These are phyloP conservation scores for Epichloe sibirici DNA, from an alignment of 2,329 filamentous ascomycete genomes.

Conservation along the genomic window DNA sequence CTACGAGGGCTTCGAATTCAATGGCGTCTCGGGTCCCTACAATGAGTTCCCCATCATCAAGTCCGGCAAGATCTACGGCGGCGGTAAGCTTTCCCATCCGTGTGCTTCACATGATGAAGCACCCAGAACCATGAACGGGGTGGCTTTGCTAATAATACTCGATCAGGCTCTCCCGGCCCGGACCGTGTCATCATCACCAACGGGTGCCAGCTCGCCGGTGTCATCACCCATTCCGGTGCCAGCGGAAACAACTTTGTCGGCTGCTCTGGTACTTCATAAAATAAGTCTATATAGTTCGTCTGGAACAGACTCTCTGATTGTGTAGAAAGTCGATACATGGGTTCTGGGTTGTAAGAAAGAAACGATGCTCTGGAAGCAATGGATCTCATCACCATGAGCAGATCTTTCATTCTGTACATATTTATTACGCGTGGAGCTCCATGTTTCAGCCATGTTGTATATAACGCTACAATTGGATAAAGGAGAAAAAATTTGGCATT, in stretches of 20 bases:
- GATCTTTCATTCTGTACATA: not conserved
- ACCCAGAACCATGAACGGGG: not conserved
- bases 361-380: not conserved
- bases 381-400: not conserved
- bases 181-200: slow-evolving; percentile 52
- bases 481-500: not conserved
- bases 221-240: slow-evolving; percentile 60
- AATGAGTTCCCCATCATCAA: slow-evolving; percentile 27
- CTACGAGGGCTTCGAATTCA: slow-evolving; percentile 25
- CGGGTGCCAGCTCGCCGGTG: slow-evolving; percentile 42
- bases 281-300: not conserved
- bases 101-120: not conserved
- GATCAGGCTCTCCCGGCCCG: slow-evolving; percentile 38
- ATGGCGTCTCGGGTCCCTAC: slow-evolving; percentile 20
- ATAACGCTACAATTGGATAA: not conserved
- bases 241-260: slow-evolving; percentile 55
- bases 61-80: slow-evolving; percentile 20
- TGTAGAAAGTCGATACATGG: too few relatives aligned
- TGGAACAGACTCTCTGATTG: too few relatives aligned
- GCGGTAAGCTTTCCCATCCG: slow-evolving; percentile 16
- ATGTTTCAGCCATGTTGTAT: not conserved
- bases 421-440: not conserved
- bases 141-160: not conserved
- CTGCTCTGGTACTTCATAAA: slow-evolving; percentile 28
- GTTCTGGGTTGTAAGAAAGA: not conserved